Conservation (phyloP, 2,329 filamentous ascomycete genomes). For the Drechmeria coniospora region DNA sequence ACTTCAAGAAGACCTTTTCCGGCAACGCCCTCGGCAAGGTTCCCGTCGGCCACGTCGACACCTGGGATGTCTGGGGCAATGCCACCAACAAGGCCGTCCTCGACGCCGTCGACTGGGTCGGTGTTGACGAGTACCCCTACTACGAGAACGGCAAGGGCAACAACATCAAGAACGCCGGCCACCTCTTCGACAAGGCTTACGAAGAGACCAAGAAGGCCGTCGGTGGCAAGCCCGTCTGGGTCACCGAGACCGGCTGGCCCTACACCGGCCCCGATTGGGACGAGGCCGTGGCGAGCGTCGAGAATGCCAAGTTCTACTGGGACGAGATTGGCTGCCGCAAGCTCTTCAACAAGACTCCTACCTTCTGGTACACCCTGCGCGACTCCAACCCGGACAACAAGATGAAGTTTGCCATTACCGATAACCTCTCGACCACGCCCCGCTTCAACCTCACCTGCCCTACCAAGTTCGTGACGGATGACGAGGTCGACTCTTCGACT, state of each 20-base stretch:
- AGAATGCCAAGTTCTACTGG: slow-evolving; percentile 52
- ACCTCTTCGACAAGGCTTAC: slow-evolving; percentile 38
- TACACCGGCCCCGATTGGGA: slow-evolving; percentile 36
- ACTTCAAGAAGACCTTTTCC: slow-evolving; percentile 44
- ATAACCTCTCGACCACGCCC: slow-evolving; percentile 34
- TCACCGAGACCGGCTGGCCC: slow-evolving; percentile 54
- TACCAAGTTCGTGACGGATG: slow-evolving; percentile 20
- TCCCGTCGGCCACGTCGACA: slow-evolving; percentile 52
- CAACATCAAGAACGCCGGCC: slow-evolving; percentile 35
- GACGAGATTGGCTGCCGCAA: slow-evolving; percentile 41
- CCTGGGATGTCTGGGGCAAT: slow-evolving; percentile 49
- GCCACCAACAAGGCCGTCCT: slow-evolving; percentile 43
- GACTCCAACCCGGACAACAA: slow-evolving; percentile 45
- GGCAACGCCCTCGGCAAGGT: slow-evolving; percentile 25
- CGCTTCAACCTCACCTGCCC: slow-evolving; percentile 39
- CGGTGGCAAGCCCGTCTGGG: slow-evolving; percentile 39
- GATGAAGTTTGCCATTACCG: slow-evolving; percentile 41
- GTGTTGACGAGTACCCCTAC: slow-evolving; percentile 52
- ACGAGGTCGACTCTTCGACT: slow-evolving; percentile 5
- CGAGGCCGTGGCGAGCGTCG: slow-evolving; percentile 34
- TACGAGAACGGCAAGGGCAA: slow-evolving; percentile 43
- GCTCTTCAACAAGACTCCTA: slow-evolving; percentile 38
- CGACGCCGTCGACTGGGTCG: slow-evolving; percentile 47
- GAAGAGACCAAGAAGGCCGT: slow-evolving; percentile 28
- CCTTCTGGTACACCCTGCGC: slow-evolving; percentile 47